phyloP scores from a whole-genome alignment of 179 eudicot genomes.

The Sideroxylon spinosum region DNA sequence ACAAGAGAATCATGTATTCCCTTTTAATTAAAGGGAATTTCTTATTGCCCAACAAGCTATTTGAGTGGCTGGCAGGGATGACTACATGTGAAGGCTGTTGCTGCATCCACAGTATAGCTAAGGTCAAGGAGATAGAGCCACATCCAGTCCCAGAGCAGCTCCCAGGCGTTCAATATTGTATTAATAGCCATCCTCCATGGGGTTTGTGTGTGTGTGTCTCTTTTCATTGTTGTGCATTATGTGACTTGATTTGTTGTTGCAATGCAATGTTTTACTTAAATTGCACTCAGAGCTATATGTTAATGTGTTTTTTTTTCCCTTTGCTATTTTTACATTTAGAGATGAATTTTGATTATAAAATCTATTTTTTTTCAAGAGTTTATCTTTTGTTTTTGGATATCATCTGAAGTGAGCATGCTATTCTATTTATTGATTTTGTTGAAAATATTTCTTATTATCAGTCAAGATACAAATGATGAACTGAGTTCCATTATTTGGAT shows the following conservation, averaged over 20 bases:
- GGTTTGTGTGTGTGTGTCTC: constrained; percentile 28
- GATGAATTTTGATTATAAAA: background rate
- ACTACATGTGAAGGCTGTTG: constrained; percentile 12
- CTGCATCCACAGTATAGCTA: constrained; percentile 13
- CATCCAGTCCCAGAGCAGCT: constrained; percentile 74
- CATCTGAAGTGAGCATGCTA: background rate
- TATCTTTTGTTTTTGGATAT: background rate
- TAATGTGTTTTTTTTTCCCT: background rate
- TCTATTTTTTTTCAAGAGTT: background rate
- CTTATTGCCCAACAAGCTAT: background rate
- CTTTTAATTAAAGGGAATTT: too few species aligned
- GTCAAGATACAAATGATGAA: background rate
- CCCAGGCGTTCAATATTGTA: constrained; percentile 56
- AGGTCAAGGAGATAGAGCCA: constrained; percentile 48
- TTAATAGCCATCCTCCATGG: constrained; percentile 73
- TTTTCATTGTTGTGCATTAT: background rate
- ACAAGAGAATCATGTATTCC: background rate
- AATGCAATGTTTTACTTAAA: background rate
- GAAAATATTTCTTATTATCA: too few species aligned
- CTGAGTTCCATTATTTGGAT: background rate
- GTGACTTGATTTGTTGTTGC: background rate
- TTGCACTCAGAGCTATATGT: background rate
- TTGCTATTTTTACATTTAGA: background rate
- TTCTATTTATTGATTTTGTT: background rate
- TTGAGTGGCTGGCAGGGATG: constrained; percentile 11